Base-by-base conservation (phyloP, 768 basidiomycete genomes). In the Mycena venus region DNA sequence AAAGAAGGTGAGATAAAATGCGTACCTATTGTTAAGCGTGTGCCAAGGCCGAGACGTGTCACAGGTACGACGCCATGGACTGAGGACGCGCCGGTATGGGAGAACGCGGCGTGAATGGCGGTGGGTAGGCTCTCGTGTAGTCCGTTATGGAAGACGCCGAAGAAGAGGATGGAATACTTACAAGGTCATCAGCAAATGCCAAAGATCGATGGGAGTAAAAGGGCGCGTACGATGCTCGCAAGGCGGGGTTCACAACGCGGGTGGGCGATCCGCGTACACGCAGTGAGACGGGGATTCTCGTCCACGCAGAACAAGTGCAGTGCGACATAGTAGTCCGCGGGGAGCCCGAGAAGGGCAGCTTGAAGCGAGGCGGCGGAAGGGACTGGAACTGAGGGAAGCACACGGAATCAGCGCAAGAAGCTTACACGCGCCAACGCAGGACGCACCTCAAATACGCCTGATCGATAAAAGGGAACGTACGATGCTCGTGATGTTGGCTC, bases 171-270 rank as follows among this genome's bases (percentile, higher is more conserved):
- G 36, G 40, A 62, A 62, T 42, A 62, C 14, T 25, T 62, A 44
- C 40, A 62, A 27, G 40, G 61, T 44, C 23, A 42, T 62, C 27
- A 62, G 61, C n/a, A n/a, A n/a, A n/a, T n/a, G n/a, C n/a, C 25
- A 44, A 42, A 62, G 61, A 44, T 62, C 61, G 27, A 42, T 44
- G 40, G 27, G 38, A 62, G 38, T 25, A 42, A 42, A 62, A 44
- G 40, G 61, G 40, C 61, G 40, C 61, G 25, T 44, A 60, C 58
- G 61, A 44, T 62, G 61, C 29, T 61, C 59, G 59, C 59, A 42
- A 42, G 4, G 42, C 19, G 42, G 47, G 47, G 14, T 49, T 49
- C 47, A 5, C 47, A 44, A 40, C 42, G 61, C 40, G 14, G 61
- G 61, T 19, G 40, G 38, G 61, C 25, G 19, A 47, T 62, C 23